Base-by-base conservation (phyloP, 768 basidiomycete species). In the Serendipita sp. region DNA sequence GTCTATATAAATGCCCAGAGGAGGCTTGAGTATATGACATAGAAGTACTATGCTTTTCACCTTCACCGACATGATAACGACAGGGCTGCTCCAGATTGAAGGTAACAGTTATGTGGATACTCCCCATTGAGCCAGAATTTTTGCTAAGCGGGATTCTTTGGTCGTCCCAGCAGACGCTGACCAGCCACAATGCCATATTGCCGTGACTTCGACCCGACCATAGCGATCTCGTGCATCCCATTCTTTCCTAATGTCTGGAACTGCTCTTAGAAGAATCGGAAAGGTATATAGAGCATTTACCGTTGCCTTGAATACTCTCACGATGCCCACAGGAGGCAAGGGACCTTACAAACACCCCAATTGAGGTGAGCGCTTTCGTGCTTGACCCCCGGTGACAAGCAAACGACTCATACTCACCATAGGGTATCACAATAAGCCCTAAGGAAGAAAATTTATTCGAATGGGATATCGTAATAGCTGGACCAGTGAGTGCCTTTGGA, bases 381-480 rank as follows among this genome's bases (percentile, higher is more conserved):
- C 47, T 56, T 15, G 15, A 28, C 11, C 5, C n/a, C 10, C 64
- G 13, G 23, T 23, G 23, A 23, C 23, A 23, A 23, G 23, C 7
- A 36, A 35, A 16, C 36, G 8, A 51, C 48, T 56, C 35, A 45
- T 23, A 45, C 16, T 34, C 5, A 5, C 2, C 66, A 23, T 23
- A 91, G 89, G 85, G 83, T 13, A 68, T 91, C 41, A 73, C 76
- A 2, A 82, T 85, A 15, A 81, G 84, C 48, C 77, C 83, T 1
- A 76, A 80, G 47, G 89, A 90, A 8, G 83, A 84, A 66, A 89
- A 91, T 72, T 51, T 91, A 18, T 82, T 88, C 65, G 75, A 83
- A 66, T 91, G 90, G 91, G 82, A 85, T 65, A 89, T 89, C 68
- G 71, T 78, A 8, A 82, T 91, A 69, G 88, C 85, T 72, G 89